Evolutionary conservation across 2,329 filamentous ascomycete species (phyloP).

Genomic region (Fusarium sp.): DNA sequence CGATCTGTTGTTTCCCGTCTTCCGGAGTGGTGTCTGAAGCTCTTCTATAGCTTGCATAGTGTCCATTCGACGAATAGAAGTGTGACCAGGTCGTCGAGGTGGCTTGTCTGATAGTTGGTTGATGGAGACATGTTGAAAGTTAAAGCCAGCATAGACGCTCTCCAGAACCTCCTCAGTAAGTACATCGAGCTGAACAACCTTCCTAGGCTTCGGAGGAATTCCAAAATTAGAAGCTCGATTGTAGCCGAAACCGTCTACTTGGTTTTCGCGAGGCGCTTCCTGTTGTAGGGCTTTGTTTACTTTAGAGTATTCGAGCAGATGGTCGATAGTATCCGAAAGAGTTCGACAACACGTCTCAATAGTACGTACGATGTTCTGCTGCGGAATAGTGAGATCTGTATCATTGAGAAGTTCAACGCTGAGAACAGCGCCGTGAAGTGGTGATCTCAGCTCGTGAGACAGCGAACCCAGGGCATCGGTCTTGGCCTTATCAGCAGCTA

Average conservation of each 20-base stretch:
- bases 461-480: constrained; percentile 71
- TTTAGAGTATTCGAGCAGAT: constrained; percentile 68
- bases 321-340: constrained; percentile 67
- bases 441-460: constrained; percentile 72
- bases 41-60: constrained; percentile 60
- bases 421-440: constrained; percentile 71
- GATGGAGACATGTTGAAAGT: constrained; percentile 52
- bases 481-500: constrained; percentile 62
- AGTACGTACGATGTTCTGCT: constrained; percentile 62
- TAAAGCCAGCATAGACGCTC: constrained; percentile 62
- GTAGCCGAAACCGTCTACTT: not conserved
- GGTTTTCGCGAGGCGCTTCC: constrained; percentile 6
- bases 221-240: constrained; percentile 15
- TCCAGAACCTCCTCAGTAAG: constrained; percentile 63
- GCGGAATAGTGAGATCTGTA: constrained; percentile 61
- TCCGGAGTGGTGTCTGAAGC: constrained; percentile 8
- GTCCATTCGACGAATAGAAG: constrained; percentile 43
- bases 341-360: constrained; percentile 66
- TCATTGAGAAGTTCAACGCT: constrained; percentile 67
- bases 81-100: constrained; percentile 25
- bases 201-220: constrained; percentile 30
- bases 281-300: constrained; percentile 58
- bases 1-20: not conserved
- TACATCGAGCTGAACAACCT: constrained; percentile 54
- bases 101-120: constrained; percentile 31